Evolutionary conservation across 345 rosid species (phyloP).

Genomic region (Eucalyptus pauciflora): DNA sequence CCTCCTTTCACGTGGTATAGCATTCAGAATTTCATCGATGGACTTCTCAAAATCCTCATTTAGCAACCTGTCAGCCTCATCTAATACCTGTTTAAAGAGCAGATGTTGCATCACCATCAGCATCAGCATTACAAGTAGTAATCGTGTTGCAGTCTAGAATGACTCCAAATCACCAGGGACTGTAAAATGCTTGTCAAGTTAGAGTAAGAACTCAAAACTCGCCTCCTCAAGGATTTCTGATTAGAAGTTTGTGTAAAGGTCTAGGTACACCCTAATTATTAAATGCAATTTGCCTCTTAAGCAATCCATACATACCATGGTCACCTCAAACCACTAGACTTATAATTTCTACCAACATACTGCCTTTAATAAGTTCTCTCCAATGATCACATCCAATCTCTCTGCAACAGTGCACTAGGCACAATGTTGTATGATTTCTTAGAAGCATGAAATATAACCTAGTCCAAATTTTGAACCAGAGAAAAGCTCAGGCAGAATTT

Average conservation of each 20-base stretch:
- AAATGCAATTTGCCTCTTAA: neutral
- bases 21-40: slow-evolving; percentile 62
- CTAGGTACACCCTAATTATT: neutral
- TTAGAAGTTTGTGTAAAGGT: neutral
- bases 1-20: slow-evolving; percentile 54
- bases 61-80: slow-evolving; percentile 91
- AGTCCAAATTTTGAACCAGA: neutral
- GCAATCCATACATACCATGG: neutral
- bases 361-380: neutral
- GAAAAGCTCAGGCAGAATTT: neutral
- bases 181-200: neutral
- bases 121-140: neutral
- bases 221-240: neutral
- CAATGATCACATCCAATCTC: neutral
- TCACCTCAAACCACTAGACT: neutral
- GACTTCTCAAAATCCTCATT: slow-evolving; percentile 96
- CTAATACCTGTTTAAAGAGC: slow-evolving; percentile 57
- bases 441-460: neutral
- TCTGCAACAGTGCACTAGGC: neutral
- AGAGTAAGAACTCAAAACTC: neutral
- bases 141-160: neutral
- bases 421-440: neutral
- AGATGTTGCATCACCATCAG: neutral
- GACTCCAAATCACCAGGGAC: neutral
- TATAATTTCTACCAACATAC: neutral